phyloP scores from a whole-genome alignment of 371 early-diverging fungal genomes.

The Mucor velutinosus region DNA sequence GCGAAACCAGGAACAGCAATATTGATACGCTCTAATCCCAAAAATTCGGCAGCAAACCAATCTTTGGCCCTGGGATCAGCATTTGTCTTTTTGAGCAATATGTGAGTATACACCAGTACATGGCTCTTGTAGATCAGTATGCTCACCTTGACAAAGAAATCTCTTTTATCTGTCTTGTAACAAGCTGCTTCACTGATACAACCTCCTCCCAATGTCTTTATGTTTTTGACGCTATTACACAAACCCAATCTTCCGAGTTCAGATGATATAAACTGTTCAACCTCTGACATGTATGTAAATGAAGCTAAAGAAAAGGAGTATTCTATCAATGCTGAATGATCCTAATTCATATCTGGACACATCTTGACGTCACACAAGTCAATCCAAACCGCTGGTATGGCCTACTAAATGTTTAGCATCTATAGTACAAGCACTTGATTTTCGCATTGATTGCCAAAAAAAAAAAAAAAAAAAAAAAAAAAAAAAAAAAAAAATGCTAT shows the following conservation, averaged over 20 bases:
- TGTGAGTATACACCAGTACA: background rate
- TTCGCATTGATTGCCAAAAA: background rate
- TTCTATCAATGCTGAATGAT: background rate
- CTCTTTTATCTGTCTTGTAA: slow-evolving; percentile 21
- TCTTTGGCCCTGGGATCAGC: slow-evolving; percentile 3
- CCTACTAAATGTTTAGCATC: background rate
- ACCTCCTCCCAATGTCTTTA: slow-evolving; percentile 16
- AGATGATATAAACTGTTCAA: slow-evolving; percentile 3
- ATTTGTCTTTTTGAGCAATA: background rate
- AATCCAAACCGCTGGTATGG: background rate
- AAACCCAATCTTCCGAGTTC: slow-evolving; percentile 7
- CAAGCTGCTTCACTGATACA: slow-evolving; percentile 18
- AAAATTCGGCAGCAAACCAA: slow-evolving; percentile 19
- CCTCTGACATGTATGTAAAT: background rate
- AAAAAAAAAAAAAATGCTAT: background rate
- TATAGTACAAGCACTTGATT: background rate
- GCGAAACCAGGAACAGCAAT: slow-evolving; percentile 16
- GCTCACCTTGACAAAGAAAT: slow-evolving; percentile 24
- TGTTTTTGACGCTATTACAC: background rate
- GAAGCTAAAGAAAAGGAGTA: background rate
- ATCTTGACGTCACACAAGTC: background rate
- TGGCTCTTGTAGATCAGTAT: too few relatives aligned
- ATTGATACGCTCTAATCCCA: slow-evolving; percentile 20
- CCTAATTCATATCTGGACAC: background rate
- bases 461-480: too few relatives aligned